A percentile compares a stretch with the other conserved stretches of the same genome.
phyloP scores from a whole-genome alignment of 1,284 basidiomycete genomes.

The Phaffia rhodozyma region DNA sequence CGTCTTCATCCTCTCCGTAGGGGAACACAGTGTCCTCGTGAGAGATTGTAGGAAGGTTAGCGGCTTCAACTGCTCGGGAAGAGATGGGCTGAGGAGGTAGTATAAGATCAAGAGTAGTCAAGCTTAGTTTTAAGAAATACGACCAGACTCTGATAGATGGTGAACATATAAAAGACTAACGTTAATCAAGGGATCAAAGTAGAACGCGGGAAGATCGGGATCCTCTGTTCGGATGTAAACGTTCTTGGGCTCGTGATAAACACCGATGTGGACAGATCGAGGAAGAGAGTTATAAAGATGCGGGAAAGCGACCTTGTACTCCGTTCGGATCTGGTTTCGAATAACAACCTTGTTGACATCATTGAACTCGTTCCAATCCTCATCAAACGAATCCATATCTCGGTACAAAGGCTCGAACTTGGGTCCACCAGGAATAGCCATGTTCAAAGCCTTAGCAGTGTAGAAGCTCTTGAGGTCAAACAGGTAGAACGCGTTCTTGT shows the following conservation, averaged over 20 bases:
- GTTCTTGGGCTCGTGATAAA: slow-evolving; percentile 90
- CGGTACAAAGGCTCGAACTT: slow-evolving; percentile 87
- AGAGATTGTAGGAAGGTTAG: slow-evolving; percentile 66
- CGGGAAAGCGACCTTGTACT: slow-evolving; percentile 99
- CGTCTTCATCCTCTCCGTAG: slow-evolving; percentile 54
- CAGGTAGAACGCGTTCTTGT: slow-evolving; percentile 78
- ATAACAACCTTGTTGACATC: slow-evolving; percentile 99
- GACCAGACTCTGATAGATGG: slow-evolving; percentile 22
- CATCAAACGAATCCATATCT: slow-evolving; percentile 94
- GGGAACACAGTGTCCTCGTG: slow-evolving; percentile 82
- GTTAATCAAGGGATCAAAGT: slow-evolving; percentile 97
- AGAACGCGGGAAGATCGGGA: slow-evolving; percentile 98
- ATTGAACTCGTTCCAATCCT: slow-evolving; percentile 99
- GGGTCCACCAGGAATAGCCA: slow-evolving; percentile 96
- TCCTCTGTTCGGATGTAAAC: slow-evolving; percentile 99
- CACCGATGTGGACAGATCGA: slow-evolving; percentile 80
- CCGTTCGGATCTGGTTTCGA: slow-evolving; percentile 94
- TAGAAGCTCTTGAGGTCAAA: slow-evolving; percentile 99
- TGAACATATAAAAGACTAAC: slow-evolving; percentile 25
- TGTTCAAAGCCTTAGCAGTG: slow-evolving; percentile 93
- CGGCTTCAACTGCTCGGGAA: slow-evolving; percentile 65
- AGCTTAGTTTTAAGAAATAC: background rate
- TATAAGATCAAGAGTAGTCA: slow-evolving; percentile 20
- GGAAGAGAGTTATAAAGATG: slow-evolving; percentile 98
- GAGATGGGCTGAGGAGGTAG: slow-evolving; percentile 54